phyloP scores from a whole-genome alignment of 2,329 filamentous ascomycete species.

The Venturia oleaginea region DNA sequence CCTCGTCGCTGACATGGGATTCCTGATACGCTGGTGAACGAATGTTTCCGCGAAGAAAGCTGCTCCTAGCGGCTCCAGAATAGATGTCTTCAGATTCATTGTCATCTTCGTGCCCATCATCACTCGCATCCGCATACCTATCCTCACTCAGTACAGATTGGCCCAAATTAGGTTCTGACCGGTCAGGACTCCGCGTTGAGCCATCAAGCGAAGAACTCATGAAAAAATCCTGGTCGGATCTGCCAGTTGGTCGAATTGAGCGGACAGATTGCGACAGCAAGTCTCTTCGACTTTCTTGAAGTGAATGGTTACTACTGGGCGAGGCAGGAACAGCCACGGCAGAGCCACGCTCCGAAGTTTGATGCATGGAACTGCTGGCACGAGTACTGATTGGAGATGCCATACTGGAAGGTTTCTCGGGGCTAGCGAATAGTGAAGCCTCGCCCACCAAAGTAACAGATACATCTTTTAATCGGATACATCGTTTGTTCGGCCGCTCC shows the following conservation, averaged over 20 bases:
- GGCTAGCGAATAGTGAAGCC: constrained; percentile 6
- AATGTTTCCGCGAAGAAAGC: not conserved
- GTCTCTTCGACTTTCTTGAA: not conserved
- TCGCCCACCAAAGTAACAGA: constrained; percentile 10
- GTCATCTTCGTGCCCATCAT: constrained; percentile 23
- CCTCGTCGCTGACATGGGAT: not conserved
- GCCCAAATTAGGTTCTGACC: not conserved
- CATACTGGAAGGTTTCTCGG: not conserved
- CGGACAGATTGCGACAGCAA: not conserved
- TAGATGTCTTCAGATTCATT: not conserved
- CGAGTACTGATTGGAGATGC: constrained; percentile 1
- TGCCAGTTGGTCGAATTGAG: not conserved
- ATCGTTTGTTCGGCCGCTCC: constrained; percentile 7
- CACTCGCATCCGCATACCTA: constrained; percentile 33
- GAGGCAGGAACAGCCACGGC: not conserved
- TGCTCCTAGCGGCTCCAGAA: not conserved
- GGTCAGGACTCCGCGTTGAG: not conserved
- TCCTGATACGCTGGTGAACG: not conserved
- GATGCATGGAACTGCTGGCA: constrained; percentile 1
- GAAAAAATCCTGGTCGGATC: not conserved
- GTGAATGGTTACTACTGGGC: not conserved
- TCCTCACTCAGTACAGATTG: constrained; percentile 27
- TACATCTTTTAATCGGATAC: constrained; percentile 1
- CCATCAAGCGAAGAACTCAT: not conserved
- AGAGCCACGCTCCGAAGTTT: not conserved